A percentile compares a stretch with the other conserved stretches of the same genome.
phyloP scores from a whole-genome alignment of 225 moss, liverwort and hornwort species.

The Pseudisothecium myosuroides region DNA sequence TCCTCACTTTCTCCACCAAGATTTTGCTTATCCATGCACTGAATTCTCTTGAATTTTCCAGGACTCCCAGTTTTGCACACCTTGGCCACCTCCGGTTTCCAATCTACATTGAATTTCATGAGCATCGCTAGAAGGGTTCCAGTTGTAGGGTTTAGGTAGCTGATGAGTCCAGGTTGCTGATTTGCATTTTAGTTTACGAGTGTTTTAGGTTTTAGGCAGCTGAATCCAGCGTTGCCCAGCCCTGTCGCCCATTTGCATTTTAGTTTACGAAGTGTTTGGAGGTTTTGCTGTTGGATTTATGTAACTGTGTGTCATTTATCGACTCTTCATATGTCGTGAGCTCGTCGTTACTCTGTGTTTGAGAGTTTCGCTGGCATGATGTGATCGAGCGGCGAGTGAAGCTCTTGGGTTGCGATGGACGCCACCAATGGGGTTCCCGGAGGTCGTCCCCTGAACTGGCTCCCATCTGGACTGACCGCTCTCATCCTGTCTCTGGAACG shows the following conservation, averaged over 20 bases:
- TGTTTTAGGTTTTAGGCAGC: not conserved
- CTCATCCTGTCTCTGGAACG: slow-evolving; percentile 26
- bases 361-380: not conserved
- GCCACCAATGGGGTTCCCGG: slow-evolving; percentile 2
- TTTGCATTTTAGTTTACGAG: not conserved
- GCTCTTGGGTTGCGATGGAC: slow-evolving; percentile 23
- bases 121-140: not conserved
- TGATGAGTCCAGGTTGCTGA: too few species aligned
- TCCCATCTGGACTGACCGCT: slow-evolving; percentile 29
- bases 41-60: not conserved
- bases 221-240: not conserved
- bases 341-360: not conserved
- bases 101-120: not conserved
- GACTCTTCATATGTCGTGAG: not conserved
- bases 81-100: not conserved
- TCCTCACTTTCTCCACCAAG: not conserved
- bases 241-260: not conserved
- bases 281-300: not conserved
- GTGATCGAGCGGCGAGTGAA: not conserved
- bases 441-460: slow-evolving; percentile 28
- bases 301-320: not conserved
- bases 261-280: not conserved
- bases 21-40: not conserved
- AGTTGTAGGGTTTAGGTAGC: not conserved
- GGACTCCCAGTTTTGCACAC: not conserved